phyloP scores from a whole-genome alignment of 1,284 basidiomycete species.

The Volvariella volvacea region DNA sequence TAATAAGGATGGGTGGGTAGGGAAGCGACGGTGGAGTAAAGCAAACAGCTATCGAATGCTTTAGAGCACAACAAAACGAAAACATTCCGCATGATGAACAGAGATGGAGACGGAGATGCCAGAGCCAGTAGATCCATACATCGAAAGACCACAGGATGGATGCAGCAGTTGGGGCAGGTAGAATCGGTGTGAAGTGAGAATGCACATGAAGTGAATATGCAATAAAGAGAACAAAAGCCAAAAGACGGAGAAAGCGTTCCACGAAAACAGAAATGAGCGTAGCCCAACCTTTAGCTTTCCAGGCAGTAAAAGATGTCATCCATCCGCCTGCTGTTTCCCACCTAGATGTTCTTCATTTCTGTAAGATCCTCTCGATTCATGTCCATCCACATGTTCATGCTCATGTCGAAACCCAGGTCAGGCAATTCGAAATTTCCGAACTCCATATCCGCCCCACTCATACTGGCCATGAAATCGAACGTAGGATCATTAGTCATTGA shows the following conservation, averaged over 20 bases:
- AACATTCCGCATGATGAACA: constrained; percentile 5
- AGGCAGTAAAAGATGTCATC: too few relatives aligned
- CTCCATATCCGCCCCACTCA: too few relatives aligned
- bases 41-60: constrained; percentile 4
- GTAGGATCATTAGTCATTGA: background rate
- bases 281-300: too few relatives aligned
- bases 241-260: background rate
- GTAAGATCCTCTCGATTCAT: too few relatives aligned
- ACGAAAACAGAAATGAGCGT: too few relatives aligned
- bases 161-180: constrained; percentile 5
- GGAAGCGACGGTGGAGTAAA: background rate
- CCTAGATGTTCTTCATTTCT: too few relatives aligned
- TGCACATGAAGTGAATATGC: constrained; percentile 5
- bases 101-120: background rate
- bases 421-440: too few relatives aligned
- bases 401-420: too few relatives aligned
- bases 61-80: constrained; percentile 8
- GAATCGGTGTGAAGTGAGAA: background rate
- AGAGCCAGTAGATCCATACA: constrained; percentile 2
- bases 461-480: background rate
- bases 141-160: constrained; percentile 12
- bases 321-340: too few relatives aligned
- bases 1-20: background rate
- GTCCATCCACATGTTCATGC: too few relatives aligned
- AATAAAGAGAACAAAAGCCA: constrained; percentile 9